Evolutionary conservation across 2,329 filamentous ascomycete genomes (phyloP).

Genomic region (Colletotrichum costaricense): DNA sequence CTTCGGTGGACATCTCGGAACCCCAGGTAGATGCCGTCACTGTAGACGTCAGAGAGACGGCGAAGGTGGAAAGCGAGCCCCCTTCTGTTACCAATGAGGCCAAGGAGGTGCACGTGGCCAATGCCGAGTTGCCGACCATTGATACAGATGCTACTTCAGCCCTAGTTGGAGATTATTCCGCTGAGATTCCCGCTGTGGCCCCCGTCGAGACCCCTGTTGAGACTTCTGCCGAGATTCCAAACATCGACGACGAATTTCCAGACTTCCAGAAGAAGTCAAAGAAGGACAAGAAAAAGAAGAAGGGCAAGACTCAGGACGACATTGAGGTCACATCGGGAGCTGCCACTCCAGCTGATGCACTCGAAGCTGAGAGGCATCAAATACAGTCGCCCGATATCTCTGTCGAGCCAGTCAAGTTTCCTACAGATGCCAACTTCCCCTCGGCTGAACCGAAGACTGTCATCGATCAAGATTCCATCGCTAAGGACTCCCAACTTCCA

Average conservation of each 20-base stretch:
- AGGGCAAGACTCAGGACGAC: slow-evolving; percentile 15
- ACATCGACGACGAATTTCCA: slow-evolving; percentile 37
- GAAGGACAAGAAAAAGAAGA: slow-evolving; percentile 38
- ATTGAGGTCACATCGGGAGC: background rate
- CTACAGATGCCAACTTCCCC: background rate
- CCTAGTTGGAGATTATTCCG: background rate
- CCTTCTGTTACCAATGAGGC: background rate
- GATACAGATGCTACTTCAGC: background rate
- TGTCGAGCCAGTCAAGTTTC: background rate
- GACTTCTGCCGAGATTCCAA: background rate
- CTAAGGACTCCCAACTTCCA: background rate
- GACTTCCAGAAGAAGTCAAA: slow-evolving; percentile 30
- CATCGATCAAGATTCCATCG: background rate
- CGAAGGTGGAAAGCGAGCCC: background rate
- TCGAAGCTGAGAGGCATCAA: background rate
- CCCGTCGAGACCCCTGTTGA: background rate
- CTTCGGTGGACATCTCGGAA: background rate
- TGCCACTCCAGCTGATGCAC: slow-evolving; percentile 9
- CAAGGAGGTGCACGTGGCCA: background rate
- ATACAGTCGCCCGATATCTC: background rate
- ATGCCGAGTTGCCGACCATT: background rate
- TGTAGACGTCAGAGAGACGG: background rate
- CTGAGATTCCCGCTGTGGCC: background rate
- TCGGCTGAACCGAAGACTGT: background rate
- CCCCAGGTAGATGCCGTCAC: background rate